Evolutionary conservation across 768 basidiomycete genomes (phyloP), one percentile per base, ranked within the genome.

Genomic region (Leccinum subtestaceum): DNA sequence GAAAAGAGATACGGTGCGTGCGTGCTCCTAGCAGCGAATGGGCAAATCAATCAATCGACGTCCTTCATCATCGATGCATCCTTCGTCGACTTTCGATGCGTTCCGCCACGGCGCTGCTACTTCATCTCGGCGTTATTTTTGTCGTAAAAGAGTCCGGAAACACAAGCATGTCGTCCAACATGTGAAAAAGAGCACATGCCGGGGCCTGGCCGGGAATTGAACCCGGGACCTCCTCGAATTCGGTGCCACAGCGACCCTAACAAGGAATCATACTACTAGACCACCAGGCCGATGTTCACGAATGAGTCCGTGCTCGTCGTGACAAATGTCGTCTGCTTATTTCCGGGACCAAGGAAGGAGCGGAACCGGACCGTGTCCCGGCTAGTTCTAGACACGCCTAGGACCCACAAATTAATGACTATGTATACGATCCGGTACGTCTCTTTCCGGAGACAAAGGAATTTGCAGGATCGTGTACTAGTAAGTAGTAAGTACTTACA

Each of bases 151-250:
- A 11, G 32, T 38, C 63, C 60, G 64, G 50, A 52, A 31, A 53
- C 53, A 52, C 43, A 13, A 29, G 45, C 43, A 52, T 31, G 21
- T 7, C 21, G 32, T 47, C 21, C 31, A 25, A 7, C 19, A 29
- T 36, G 34, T 23, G 52, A 38, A 52, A 55, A 50, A 54, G 29
- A 54, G 43, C 29, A 34, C 4, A 52, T 36, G 15, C 4, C 27
- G 29, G 66, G 85, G 84, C 86, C 85, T 86, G 80, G 81, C 85
- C 82, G 86, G 86, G 87, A 87, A 87, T 88, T 87, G 87, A 89
- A 88, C 87, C 86, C 86, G 82, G 86, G 85, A 88, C 88, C 87
- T 88, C 86, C 86, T 87, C 85, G 74, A 67, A 27, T 60, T 45
- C 7, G 43, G 52, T 62, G 49, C 31, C 10, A 23, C 21, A 19